These are phyloP conservation scores for Monilinia fructigena DNA, from an alignment of 2,329 filamentous ascomycete genomes.

Conservation along the genomic window DNA sequence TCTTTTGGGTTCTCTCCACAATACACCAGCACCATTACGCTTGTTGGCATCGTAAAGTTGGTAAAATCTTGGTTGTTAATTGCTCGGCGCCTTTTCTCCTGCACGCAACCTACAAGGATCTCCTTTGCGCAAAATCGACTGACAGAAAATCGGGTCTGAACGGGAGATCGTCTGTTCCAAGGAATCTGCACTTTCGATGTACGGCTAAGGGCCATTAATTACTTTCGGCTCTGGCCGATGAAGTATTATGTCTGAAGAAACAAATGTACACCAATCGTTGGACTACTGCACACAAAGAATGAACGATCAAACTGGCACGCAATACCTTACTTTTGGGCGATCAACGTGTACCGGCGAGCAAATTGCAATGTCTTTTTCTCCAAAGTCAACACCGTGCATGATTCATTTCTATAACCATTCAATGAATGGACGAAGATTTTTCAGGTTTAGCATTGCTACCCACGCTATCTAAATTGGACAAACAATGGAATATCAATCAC, in stretches of 20 bases:
- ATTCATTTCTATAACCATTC: background rate
- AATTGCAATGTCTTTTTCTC: background rate
- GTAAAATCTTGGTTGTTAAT: background rate
- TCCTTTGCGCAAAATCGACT: background rate
- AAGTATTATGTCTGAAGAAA: background rate
- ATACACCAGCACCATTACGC: background rate
- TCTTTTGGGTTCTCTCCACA: background rate
- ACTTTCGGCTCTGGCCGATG: background rate
- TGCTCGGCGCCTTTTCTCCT: conserved; percentile 3
- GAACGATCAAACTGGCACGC: background rate
- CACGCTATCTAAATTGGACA: background rate
- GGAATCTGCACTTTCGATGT: background rate
- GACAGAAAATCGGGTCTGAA: background rate
- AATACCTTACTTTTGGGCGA: background rate
- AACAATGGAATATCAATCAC: background rate
- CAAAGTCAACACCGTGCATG: background rate
- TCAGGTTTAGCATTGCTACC: background rate
- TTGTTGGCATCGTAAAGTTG: background rate
- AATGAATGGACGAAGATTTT: background rate
- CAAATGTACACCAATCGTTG: too few relatives aligned
- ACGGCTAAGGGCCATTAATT: background rate
- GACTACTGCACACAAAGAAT: background rate
- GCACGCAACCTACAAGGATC: background rate
- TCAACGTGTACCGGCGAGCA: background rate
- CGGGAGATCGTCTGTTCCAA: conserved; percentile 15